phyloP scores from a whole-genome alignment of 1,284 basidiomycete species.

The Mycosarcoma maydis region DNA sequence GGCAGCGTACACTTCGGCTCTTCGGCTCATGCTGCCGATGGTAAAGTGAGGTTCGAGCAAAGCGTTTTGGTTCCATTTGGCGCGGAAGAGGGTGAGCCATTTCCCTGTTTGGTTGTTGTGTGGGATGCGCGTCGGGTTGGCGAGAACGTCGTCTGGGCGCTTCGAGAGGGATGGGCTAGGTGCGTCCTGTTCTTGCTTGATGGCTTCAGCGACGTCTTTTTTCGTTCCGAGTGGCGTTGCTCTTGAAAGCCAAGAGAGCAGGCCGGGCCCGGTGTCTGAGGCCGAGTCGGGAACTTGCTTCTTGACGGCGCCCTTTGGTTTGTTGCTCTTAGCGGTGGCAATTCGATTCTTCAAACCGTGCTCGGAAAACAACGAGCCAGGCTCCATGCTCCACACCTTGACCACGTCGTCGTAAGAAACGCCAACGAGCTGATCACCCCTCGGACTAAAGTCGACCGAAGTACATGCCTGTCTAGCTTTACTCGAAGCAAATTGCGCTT shows the following conservation, averaged over 20 bases:
- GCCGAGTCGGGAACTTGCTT: slow-evolving; percentile 18
- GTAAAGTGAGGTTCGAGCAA: slow-evolving; percentile 56
- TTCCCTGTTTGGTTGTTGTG: slow-evolving; percentile 67
- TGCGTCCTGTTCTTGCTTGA: slow-evolving; percentile 17
- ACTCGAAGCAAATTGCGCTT: slow-evolving; percentile 43
- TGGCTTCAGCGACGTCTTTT: slow-evolving; percentile 17
- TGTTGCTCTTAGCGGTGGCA: slow-evolving; percentile 6
- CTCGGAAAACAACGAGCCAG: slow-evolving; percentile 31
- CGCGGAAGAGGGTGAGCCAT: slow-evolving; percentile 66
- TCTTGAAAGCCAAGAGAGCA: slow-evolving; percentile 22
- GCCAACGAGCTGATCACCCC: slow-evolving; percentile 55
- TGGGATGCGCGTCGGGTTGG: slow-evolving; percentile 34
- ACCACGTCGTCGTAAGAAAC: slow-evolving; percentile 64
- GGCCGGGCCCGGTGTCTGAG: slow-evolving; percentile 1
- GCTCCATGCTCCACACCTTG: slow-evolving; percentile 43
- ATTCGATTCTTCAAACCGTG: slow-evolving; percentile 21
- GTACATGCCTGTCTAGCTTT: slow-evolving; percentile 59
- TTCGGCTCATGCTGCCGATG: slow-evolving; percentile 62
- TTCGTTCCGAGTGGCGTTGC: slow-evolving; percentile 35
- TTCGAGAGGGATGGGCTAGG: not conserved
- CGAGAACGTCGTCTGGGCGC: slow-evolving; percentile 46
- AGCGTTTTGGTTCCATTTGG: slow-evolving; percentile 57
- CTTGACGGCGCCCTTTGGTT: slow-evolving; percentile 20
- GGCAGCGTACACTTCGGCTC: slow-evolving; percentile 57
- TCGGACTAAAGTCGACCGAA: slow-evolving; percentile 59